A percentile compares a stretch with the other conserved stretches of the same genome.
Evolutionary conservation across 495 filamentous ascomycete genomes (phyloP).

Genomic region (Talaromyces borbonicus): DNA sequence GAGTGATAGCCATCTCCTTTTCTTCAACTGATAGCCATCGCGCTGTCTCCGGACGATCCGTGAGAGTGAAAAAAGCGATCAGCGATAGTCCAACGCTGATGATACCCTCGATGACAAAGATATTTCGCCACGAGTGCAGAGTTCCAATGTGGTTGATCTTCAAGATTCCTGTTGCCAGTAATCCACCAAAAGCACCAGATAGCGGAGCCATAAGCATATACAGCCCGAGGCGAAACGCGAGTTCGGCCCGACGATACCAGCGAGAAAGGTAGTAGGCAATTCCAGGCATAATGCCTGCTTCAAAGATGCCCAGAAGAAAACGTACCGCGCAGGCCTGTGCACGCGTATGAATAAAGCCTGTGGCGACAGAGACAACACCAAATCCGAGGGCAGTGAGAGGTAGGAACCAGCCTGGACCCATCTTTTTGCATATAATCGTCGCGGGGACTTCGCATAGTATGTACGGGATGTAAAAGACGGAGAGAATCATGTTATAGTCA

Average conservation of each 20-base stretch:
- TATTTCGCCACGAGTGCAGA: slow-evolving; percentile 53
- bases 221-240: slow-evolving; percentile 47
- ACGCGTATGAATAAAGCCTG: slow-evolving; percentile 37
- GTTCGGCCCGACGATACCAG: slow-evolving; percentile 60
- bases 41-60: slow-evolving; percentile 57
- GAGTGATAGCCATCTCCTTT: slow-evolving; percentile 49
- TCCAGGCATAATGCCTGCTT: slow-evolving; percentile 63
- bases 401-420: slow-evolving; percentile 42
- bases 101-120: slow-evolving; percentile 70
- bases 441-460: slow-evolving; percentile 57
- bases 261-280: slow-evolving; percentile 63
- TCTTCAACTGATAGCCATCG: slow-evolving; percentile 56
- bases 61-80: slow-evolving; percentile 49
- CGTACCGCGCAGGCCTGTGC: slow-evolving; percentile 34
- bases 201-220: slow-evolving; percentile 53
- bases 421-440: slow-evolving; percentile 47
- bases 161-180: slow-evolving; percentile 51
- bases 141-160: slow-evolving; percentile 33
- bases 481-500: slow-evolving; percentile 25
- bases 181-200: slow-evolving; percentile 60
- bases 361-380: slow-evolving; percentile 37
- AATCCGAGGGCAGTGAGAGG: slow-evolving; percentile 37
- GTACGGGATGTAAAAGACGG: slow-evolving; percentile 38
- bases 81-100: slow-evolving; percentile 52
- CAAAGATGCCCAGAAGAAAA: slow-evolving; percentile 53